A percentile compares a stretch with the other conserved stretches of the same genome.
These are phyloP conservation scores for Tolypocladium guangdongense DNA, from an alignment of 2,329 filamentous ascomycete genomes.

Conservation along the genomic window DNA sequence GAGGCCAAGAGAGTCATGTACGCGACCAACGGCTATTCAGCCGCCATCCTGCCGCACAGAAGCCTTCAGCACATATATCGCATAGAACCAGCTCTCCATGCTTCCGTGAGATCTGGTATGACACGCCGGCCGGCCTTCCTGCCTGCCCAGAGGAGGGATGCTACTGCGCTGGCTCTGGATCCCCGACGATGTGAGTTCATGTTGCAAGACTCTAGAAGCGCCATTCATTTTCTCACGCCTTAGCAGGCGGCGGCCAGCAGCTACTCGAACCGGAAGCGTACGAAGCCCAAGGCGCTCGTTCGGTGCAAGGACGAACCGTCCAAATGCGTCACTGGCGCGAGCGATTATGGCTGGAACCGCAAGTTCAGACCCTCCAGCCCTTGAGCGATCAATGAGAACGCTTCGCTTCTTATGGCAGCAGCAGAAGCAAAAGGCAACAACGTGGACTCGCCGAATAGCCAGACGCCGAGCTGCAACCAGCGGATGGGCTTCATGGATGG, in stretches of 20 bases:
- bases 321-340: constrained; percentile 34
- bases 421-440: constrained; percentile 25
- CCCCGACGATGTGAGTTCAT: constrained; percentile 11
- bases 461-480: constrained; percentile 20
- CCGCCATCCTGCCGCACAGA: neutral
- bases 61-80: too few relatives aligned
- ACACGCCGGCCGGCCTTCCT: constrained; percentile 15
- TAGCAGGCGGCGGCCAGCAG: constrained; percentile 12
- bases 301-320: constrained; percentile 29
- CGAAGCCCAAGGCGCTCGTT: constrained; percentile 26
- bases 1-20: neutral
- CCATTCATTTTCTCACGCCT: too few relatives aligned
- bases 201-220: too few relatives aligned
- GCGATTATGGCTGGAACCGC: constrained; percentile 39
- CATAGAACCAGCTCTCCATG: constrained; percentile 18
- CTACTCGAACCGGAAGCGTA: constrained; percentile 28
- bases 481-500: constrained; percentile 22
- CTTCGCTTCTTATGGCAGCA: too few relatives aligned
- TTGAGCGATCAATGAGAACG: too few relatives aligned
- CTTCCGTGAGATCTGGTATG: constrained; percentile 18
- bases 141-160: constrained; percentile 16
- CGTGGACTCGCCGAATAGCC: constrained; percentile 14
- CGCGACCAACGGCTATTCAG: neutral
- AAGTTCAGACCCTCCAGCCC: constrained; percentile 3
- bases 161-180: constrained; percentile 22